These are phyloP conservation scores for Rhododendron kiyosumense DNA, from an alignment of 148 eudicot species.

Conservation along the genomic window DNA sequence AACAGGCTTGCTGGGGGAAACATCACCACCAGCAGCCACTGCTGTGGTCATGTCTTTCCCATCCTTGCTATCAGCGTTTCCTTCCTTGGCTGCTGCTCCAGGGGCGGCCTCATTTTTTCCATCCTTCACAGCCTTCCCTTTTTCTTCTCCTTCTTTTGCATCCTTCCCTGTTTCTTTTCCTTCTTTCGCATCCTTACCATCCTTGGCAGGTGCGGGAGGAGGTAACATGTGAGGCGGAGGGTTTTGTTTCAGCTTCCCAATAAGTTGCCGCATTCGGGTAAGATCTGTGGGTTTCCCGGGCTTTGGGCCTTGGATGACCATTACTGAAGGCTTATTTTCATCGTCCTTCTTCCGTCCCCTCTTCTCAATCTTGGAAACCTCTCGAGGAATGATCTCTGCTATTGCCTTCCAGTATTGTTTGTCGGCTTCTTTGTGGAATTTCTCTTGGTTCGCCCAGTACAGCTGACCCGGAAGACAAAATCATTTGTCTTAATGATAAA, in stretches of 20 bases:
- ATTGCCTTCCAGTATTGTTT: constrained; percentile 53
- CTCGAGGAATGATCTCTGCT: constrained; percentile 56
- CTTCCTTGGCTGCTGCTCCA: constrained; percentile 1
- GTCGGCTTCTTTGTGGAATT: constrained; percentile 54
- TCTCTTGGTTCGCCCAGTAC: constrained; percentile 46
- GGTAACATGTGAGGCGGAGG: constrained; percentile 52
- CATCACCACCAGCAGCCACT: not conserved
- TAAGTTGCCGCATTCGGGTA: constrained; percentile 37
- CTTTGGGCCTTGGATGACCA: constrained; percentile 49
- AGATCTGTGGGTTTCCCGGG: constrained; percentile 59
- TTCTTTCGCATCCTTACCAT: constrained; percentile 11
- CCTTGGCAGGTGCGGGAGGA: constrained; percentile 24
- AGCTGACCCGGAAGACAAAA: constrained; percentile 21
- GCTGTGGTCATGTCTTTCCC: not conserved
- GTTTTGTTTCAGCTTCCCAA: constrained; percentile 30
- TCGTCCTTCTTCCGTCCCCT: constrained; percentile 42
- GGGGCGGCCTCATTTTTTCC: not conserved
- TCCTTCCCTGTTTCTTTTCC: constrained; percentile 19
- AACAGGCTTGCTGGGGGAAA: not conserved
- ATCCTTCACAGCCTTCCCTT: constrained; percentile 8
- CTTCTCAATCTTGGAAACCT: constrained; percentile 48
- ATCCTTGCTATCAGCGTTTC: not conserved
- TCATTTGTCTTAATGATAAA: not conserved
- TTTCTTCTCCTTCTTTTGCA: constrained; percentile 20
- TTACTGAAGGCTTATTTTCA: constrained; percentile 38